Base-by-base conservation (phyloP, 108 stramenopile genomes). In the Nitzschia palea region DNA sequence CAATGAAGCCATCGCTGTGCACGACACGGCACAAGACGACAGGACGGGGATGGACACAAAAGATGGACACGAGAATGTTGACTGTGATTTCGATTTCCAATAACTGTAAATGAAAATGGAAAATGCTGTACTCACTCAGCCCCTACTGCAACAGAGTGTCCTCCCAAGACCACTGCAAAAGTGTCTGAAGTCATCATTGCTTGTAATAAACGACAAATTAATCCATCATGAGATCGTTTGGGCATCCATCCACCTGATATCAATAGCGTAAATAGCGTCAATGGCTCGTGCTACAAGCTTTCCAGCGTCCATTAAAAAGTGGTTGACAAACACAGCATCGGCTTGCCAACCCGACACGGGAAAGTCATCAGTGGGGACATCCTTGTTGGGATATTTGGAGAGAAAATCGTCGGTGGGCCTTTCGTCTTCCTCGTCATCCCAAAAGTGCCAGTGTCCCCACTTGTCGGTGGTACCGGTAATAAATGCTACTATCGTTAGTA, bases 261-360 rank as follows among this genome's bases (percentile, higher is more conserved):
- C 79, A 35, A 82, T 81, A 17, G 83, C 71, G 57, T 71, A 85
- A 8, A 89, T 89, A 26, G 82, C 88, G 58, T 90, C 81, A 55
- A 69, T 74, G 20, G 80, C 81, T 34, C 91, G 71, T 22, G 59
- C 53, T 4, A 93, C 79, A 14, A 93, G 60, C 50, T 82, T 64
- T 17, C 70, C 69, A 2, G 83, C 88, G 27, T 84, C 88, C 40
- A 83, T 76, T 8, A 90, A 58, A 68, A 83, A 84, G 36, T 83
- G 78, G 43, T 84, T 85, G 53, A 86, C 84, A 65, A 80, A 93
- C 1, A 84, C 91, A 26, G 85, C 85, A 81, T 93, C 91, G 12
- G 74, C 80, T 68, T 93, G 91, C 91, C 91, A 93, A 14, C 86
- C 71, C 55, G 80, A 59, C 9, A 71, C 61, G 0, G 88, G 87